Percentiles rank a stretch among this genome's conserved stretches.
These are phyloP conservation scores for Zea luxurians DNA, from an alignment of 176 grass and related monocot genomes.

Conservation along the genomic window DNA sequence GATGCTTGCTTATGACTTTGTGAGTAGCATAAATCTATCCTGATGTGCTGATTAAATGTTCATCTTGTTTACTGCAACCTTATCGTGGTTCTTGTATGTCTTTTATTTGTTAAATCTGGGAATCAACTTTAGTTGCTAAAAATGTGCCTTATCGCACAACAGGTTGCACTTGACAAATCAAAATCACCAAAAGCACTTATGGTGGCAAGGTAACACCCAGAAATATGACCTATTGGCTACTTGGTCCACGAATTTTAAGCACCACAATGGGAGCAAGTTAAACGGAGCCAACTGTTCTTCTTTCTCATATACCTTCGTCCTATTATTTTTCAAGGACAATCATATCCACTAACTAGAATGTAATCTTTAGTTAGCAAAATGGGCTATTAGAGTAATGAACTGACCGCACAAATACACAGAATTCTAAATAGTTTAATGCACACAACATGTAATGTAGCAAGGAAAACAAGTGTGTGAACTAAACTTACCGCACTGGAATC, in stretches of 20 bases:
- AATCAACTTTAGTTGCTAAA: background rate
- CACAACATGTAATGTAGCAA: background rate
- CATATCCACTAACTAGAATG: background rate
- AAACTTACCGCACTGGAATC: conserved; percentile 86
- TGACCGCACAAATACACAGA: background rate
- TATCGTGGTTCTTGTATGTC: background rate
- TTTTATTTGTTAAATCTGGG: background rate
- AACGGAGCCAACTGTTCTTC: background rate
- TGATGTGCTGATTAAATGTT: background rate
- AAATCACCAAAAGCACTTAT: background rate
- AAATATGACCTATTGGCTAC: conserved; percentile 1
- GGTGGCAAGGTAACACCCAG: background rate
- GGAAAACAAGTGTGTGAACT: background rate
- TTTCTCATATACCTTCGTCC: background rate
- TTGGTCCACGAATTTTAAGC: background rate
- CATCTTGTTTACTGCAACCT: background rate
- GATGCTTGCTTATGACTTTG: background rate
- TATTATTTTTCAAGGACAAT: background rate
- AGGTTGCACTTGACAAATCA: background rate
- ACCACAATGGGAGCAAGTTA: background rate
- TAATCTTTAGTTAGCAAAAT: background rate
- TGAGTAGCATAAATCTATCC: background rate
- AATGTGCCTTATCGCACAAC: background rate
- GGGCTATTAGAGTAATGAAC: background rate
- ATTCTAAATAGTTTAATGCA: background rate